These are phyloP conservation scores for Verbascum thapsus DNA, from an alignment of 257 asterid genomes.

Conservation along the genomic window DNA sequence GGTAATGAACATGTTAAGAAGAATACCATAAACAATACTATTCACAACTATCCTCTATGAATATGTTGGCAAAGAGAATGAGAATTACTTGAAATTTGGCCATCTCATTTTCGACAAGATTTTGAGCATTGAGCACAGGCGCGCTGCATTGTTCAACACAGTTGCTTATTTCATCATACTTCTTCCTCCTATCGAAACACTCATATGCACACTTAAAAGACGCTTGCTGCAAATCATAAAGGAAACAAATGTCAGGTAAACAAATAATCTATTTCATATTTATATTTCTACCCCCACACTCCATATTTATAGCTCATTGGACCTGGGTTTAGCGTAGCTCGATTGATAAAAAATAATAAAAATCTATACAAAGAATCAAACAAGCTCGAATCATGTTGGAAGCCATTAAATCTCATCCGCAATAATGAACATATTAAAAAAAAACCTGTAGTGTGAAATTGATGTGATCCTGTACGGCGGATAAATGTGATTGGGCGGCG, in stretches of 20 bases:
- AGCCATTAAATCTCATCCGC: too few species aligned
- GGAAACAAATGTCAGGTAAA: not conserved
- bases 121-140: conserved; percentile 80
- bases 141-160: conserved; percentile 93
- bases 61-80: not conserved
- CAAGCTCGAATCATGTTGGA: too few species aligned
- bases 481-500: conserved; percentile 82
- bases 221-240: conserved; percentile 63
- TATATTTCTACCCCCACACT: too few species aligned
- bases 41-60: too few species aligned
- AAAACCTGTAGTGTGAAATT: conserved; percentile 88
- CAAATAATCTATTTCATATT: too few species aligned
- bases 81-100: conserved; percentile 69
- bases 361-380: too few species aligned
- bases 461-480: conserved; percentile 83
- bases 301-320: too few species aligned
- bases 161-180: conserved; percentile 63
- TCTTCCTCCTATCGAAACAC: conserved; percentile 79
- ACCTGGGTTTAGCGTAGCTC: too few species aligned
- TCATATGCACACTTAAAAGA: conserved; percentile 92
- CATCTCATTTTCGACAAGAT: conserved; percentile 84
- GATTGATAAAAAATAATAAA: too few species aligned
- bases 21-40: too few species aligned
- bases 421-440: too few species aligned
- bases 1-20: too few species aligned